Conservation (phyloP, 1,284 basidiomycete species). For the Ganoderma sp. region DNA sequence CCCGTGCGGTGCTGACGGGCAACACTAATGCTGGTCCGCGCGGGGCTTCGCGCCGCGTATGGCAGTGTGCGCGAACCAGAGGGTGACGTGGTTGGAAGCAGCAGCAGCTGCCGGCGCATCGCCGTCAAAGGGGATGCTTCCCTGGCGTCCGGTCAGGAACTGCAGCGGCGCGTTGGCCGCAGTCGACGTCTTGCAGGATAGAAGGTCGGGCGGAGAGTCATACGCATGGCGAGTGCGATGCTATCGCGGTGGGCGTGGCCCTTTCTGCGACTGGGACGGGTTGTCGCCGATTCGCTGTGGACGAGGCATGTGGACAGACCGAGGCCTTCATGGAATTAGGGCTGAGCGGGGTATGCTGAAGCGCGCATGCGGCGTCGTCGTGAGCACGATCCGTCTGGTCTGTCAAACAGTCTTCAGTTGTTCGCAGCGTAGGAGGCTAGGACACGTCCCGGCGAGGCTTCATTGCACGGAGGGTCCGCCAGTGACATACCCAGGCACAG, state of each 20-base stretch:
- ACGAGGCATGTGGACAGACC: neutral
- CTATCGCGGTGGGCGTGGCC: neutral
- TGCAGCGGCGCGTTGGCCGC: neutral
- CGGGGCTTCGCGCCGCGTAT: neutral
- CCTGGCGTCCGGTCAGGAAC: neutral
- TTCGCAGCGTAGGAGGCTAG: neutral
- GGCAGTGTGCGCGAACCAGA: conserved; percentile 1
- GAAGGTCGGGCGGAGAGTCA: neutral
- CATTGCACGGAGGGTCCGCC: neutral
- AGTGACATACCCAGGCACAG: neutral
- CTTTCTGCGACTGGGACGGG: neutral
- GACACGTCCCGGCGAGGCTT: neutral
- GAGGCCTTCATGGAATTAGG: neutral
- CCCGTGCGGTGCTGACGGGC: conserved; percentile 20
- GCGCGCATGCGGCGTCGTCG: neutral
- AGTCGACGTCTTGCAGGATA: neutral
- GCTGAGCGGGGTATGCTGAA: neutral
- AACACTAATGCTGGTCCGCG: conserved; percentile 23
- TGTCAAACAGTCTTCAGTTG: neutral
- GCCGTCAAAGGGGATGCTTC: neutral
- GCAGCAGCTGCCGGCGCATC: neutral
- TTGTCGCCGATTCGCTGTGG: neutral
- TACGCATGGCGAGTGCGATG: neutral
- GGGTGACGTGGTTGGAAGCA: conserved; percentile 3
- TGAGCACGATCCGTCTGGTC: neutral